These are phyloP conservation scores for Epichloe hybrida DNA, from an alignment of 2,329 filamentous ascomycete species.

Conservation along the genomic window DNA sequence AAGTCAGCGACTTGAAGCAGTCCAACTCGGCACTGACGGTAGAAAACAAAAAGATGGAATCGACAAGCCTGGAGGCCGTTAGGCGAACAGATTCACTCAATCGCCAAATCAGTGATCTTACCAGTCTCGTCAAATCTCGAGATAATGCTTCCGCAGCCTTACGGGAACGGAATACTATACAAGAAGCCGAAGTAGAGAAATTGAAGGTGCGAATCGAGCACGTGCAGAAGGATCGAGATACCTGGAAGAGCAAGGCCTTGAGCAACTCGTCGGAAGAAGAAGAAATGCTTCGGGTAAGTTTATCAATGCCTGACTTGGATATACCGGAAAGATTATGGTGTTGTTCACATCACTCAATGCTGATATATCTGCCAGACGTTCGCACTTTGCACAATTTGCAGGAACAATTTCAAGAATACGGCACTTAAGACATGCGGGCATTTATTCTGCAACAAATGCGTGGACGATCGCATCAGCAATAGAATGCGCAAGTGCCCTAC, in stretches of 20 bases:
- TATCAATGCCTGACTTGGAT: not conserved
- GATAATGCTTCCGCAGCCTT: constrained; percentile 44
- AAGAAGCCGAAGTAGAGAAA: constrained; percentile 67
- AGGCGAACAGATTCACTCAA: constrained; percentile 59
- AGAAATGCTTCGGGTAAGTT: constrained; percentile 72
- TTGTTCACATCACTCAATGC: constrained; percentile 10
- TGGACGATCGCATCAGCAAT: constrained; percentile 78
- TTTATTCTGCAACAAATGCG: constrained; percentile 81
- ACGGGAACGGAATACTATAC: constrained; percentile 44
- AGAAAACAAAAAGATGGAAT: constrained; percentile 65
- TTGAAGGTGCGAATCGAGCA: constrained; percentile 66
- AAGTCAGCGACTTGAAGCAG: constrained; percentile 70
- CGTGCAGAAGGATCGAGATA: constrained; percentile 69
- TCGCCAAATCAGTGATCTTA: constrained; percentile 65
- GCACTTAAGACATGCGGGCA: constrained; percentile 89
- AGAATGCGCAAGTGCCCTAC: constrained; percentile 91
- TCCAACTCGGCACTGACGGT: constrained; percentile 55
- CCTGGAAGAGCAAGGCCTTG: constrained; percentile 70
- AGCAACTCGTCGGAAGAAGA: constrained; percentile 73
- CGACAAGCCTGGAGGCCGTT: constrained; percentile 53
- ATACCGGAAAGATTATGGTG: not conserved
- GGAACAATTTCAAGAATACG: constrained; percentile 86
- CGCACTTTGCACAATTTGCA: constrained; percentile 76
- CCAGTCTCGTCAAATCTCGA: constrained; percentile 59
- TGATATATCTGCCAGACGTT: constrained; percentile 18